These are phyloP conservation scores for Volutella citrinella DNA, from an alignment of 2,329 filamentous ascomycete genomes.

Conservation along the genomic window DNA sequence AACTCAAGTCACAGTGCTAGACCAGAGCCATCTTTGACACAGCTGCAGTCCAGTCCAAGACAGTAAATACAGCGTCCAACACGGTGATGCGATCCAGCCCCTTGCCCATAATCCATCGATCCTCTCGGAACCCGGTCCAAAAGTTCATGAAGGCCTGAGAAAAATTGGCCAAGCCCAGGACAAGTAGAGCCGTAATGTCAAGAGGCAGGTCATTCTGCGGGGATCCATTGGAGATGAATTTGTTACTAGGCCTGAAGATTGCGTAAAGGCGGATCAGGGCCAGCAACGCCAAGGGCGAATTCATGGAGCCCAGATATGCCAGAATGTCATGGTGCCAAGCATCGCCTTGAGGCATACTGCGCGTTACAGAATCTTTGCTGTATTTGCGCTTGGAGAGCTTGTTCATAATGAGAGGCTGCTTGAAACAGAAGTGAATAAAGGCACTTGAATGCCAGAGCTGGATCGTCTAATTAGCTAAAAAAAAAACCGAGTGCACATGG, in stretches of 20 bases:
- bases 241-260: constrained; percentile 4
- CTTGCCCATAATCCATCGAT: constrained; percentile 26
- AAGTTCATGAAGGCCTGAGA: constrained; percentile 26
- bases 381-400: too few species aligned
- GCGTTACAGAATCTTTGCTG: too few species aligned
- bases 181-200: constrained; percentile 18
- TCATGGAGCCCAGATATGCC: constrained; percentile 22
- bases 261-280: constrained; percentile 18
- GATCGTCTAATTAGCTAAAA: too few species aligned
- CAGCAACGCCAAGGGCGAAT: constrained; percentile 17
- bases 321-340: constrained; percentile 24
- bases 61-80: constrained; percentile 19
- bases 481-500: too few species aligned
- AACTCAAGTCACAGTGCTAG: too few species aligned
- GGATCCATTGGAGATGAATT: constrained; percentile 11
- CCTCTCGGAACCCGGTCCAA: constrained; percentile 5
- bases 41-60: constrained; percentile 16
- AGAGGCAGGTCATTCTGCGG: constrained; percentile 13
- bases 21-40: too few species aligned
- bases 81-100: constrained; percentile 23
- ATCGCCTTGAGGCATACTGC: too few species aligned
- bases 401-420: too few species aligned
- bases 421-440: too few species aligned
- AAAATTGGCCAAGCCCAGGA: constrained; percentile 22
- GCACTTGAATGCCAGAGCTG: too few species aligned